Evolutionary conservation across 345 rosid genomes (phyloP), one percentile per base, ranked within the genome.

Genomic region (Viola odorata): DNA sequence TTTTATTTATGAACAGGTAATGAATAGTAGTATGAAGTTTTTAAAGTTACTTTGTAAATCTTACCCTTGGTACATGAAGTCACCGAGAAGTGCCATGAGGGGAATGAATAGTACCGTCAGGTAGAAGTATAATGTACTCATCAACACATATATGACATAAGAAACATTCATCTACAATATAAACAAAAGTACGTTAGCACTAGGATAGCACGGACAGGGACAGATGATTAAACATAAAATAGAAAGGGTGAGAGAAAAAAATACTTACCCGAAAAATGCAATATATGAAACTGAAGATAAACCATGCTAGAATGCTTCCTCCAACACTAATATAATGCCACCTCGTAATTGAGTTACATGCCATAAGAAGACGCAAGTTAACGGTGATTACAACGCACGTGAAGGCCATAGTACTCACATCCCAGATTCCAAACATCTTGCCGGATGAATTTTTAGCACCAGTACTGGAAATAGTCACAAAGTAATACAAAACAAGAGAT

Each of bases 381-480:
- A 95, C 96, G 13, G 97, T 84, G 62, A 95, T 80, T 41, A 95
- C 98, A 60, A 88, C 87, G 75, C 97, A 86, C 39, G 98, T 88
- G 82, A 91, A 95, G 50, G 88, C 96, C 88, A 91, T 71, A 6
- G 99, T 95, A 86, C 99, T 91, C 75, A 95, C 85, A 65, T 95
- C 99, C 99, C 99, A 95, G 9, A 82, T 82, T 60, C 99, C 99
- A 66, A 95, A 88, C 41, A 80, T 73, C 88, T 69, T 85, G 58
- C 99, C 98, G 0, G 87, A 84, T 64, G 88, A 80, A 73, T 81
- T 85, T 70, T 72, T 73, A 62, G 86, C 91, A 17, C 80, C 61
- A 17, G 73, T 73, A 68, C 89, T 77, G 32, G 99, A 84, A 63
- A 60, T 12, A 17, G 87, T 70, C 62, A 80, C 86, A 40, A 87